Conservation (phyloP, 2,329 filamentous ascomycete species). For the Cordyceps farinosa region DNA sequence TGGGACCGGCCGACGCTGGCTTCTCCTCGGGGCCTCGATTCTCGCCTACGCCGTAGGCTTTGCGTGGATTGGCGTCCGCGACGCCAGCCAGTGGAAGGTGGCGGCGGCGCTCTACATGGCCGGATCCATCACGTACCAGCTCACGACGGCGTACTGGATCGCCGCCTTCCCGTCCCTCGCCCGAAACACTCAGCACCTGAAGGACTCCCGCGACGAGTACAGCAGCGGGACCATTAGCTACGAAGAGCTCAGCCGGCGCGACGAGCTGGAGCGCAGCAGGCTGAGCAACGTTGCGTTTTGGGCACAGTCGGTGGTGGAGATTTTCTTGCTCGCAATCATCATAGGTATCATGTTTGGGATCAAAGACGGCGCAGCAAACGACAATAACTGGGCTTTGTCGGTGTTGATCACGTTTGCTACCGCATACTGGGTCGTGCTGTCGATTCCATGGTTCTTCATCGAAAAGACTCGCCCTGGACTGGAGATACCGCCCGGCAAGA, state of each 20-base stretch:
- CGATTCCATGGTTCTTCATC: conserved; percentile 63
- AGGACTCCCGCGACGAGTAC: conserved; percentile 30
- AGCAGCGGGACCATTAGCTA: conserved; percentile 46
- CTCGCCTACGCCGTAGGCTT: conserved; percentile 62
- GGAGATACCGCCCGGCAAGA: conserved; percentile 34
- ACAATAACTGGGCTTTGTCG: conserved; percentile 64
- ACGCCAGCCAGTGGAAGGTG: conserved; percentile 54
- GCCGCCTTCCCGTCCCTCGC: conserved; percentile 48
- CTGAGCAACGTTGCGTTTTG: conserved; percentile 62
- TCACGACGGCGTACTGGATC: conserved; percentile 65
- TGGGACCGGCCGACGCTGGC: conserved; percentile 59
- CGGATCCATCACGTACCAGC: conserved; percentile 62
- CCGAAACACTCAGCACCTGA: conserved; percentile 32
- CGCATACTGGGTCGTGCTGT: conserved; percentile 60
- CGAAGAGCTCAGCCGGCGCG: conserved; percentile 57
- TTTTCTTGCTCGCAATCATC: conserved; percentile 58
- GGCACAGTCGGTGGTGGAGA: conserved; percentile 59
- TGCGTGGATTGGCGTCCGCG: conserved; percentile 63
- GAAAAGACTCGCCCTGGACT: conserved; percentile 61
- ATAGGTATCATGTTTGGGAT: conserved; percentile 61
- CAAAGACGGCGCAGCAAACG: conserved; percentile 53
- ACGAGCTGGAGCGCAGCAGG: conserved; percentile 60
- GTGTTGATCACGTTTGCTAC: conserved; percentile 63
- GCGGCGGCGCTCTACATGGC: conserved; percentile 62
- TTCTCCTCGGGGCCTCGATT: conserved; percentile 57